Conservation (phyloP, 352 stramenopile genomes). For the Pythium grandisporangium region DNA sequence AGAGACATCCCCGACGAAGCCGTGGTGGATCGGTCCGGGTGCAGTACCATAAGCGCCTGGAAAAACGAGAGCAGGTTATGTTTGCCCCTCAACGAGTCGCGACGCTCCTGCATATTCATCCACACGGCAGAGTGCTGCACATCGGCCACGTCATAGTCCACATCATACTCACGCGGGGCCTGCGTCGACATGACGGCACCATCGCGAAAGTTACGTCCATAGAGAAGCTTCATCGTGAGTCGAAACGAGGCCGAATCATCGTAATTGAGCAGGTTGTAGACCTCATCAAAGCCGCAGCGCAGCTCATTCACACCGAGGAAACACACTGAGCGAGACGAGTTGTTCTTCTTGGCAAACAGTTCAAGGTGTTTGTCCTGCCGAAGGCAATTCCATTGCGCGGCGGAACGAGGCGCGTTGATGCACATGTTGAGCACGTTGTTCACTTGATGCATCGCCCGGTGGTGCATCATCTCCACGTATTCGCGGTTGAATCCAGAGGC, state of each 20-base stretch:
- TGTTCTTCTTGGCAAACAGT: slow-evolving; percentile 40
- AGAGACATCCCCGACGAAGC: slow-evolving; percentile 10
- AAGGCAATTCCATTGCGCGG: slow-evolving; percentile 46
- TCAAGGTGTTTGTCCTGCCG: slow-evolving; percentile 38
- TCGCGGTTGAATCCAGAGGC: too few relatives aligned
- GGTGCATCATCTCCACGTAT: slow-evolving; percentile 43
- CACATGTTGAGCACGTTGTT: slow-evolving; percentile 42
- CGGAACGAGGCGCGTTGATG: slow-evolving; percentile 39
- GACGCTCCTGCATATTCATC: slow-evolving; percentile 43
- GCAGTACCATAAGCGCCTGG: slow-evolving; percentile 50
- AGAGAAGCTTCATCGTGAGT: slow-evolving; percentile 50
- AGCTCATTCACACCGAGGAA: slow-evolving; percentile 56
- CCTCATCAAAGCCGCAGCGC: slow-evolving; percentile 46
- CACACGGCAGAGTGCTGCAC: slow-evolving; percentile 48
- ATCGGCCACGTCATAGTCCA: slow-evolving; percentile 17
- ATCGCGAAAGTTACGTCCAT: slow-evolving; percentile 47
- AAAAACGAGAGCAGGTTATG: slow-evolving; percentile 57
- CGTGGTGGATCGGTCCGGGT: slow-evolving; percentile 20
- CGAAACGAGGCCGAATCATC: slow-evolving; percentile 45
- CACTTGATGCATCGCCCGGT: slow-evolving; percentile 54
- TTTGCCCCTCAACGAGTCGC: slow-evolving; percentile 33
- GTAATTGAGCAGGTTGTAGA: slow-evolving; percentile 42
- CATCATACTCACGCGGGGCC: slow-evolving; percentile 18
- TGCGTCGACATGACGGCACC: slow-evolving; percentile 32
- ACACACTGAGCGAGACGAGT: slow-evolving; percentile 22